Percentiles rank a stretch among this genome's conserved stretches.
These are phyloP conservation scores for Neltuma alba DNA, from an alignment of 306 rosid species.

Conservation along the genomic window DNA sequence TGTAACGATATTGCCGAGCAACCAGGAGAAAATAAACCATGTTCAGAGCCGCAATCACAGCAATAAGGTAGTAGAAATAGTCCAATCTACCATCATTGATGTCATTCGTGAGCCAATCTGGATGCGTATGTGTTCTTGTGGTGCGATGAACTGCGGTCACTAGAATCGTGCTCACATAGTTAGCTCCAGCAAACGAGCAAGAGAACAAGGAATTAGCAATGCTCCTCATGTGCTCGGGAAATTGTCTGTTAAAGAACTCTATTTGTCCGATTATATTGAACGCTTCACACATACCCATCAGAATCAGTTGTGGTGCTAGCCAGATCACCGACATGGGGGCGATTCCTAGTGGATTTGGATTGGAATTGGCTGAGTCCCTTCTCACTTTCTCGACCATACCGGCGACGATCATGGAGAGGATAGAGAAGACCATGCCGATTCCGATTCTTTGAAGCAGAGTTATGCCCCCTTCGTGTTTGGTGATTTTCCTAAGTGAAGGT, in stretches of 20 bases:
- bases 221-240: conserved; percentile 75
- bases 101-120: conserved; percentile 69
- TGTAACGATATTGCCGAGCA: conserved; percentile 56
- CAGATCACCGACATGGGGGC: conserved; percentile 55
- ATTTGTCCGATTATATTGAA: conserved; percentile 54
- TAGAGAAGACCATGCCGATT: conserved; percentile 60
- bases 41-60: conserved; percentile 46
- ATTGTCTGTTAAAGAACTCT: conserved; percentile 67
- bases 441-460: conserved; percentile 65
- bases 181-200: conserved; percentile 46
- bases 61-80: conserved; percentile 63
- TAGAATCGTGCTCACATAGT: conserved; percentile 45
- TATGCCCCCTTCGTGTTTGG: conserved; percentile 62
- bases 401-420: conserved; percentile 60
- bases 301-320: conserved; percentile 61
- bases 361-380: conserved; percentile 43
- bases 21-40: conserved; percentile 45
- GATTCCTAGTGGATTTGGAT: conserved; percentile 30
- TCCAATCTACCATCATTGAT: conserved; percentile 69
- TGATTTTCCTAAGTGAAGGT: conserved; percentile 50
- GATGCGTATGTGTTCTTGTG: conserved; percentile 33
- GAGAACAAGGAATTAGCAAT: conserved; percentile 60
- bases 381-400: conserved; percentile 60
- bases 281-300: conserved; percentile 65
- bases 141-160: conserved; percentile 51